Evolutionary conservation across 1,284 basidiomycete genomes (phyloP), one percentile per base, ranked within the genome.

Genomic region (Moesziomyces sp.): DNA sequence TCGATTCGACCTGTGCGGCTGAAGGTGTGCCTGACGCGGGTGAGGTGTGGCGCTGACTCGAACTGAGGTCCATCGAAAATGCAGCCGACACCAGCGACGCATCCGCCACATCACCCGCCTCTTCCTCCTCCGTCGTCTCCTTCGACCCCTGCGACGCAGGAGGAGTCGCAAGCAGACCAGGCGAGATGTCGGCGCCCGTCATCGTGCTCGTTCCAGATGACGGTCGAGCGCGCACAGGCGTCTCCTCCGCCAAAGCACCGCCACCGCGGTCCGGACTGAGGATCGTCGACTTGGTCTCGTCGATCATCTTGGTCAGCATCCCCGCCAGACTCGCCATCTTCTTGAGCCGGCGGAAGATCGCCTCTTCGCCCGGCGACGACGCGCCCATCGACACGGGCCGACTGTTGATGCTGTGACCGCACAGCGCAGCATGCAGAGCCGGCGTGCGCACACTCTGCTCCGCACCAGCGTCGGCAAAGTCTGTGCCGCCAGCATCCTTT

Each of bases 301-400:
- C 65, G 49, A 74, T 69, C 65, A 74, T 69, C 55, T 57, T 61
- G 14, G 58, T 65, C n/a, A 74, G 58, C 49, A 64, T 33, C 7
- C 58, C 58, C 5, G 65, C 71, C 10, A 74, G 55, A 21, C 50
- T 55, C 0, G 61, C 58, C 65, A 74, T 74, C 26, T 60, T 60
- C 45, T 69, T 57, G 42, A 74, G 65, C 44, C 54, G 60, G n/a
- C 43, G 55, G 26, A 60, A 51, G 44, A 64, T 54, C 16, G 53
- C 43, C 11, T 63, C 59, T 24, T 64, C 70, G 16, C 55, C 62
- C n/a, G 47, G 47, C 24, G 26, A 24, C 13, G n/a, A 26, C 7
- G 9, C 26, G 24, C 46, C 28, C 24, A 33, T 14, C 46, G 46
- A n/a, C 28, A 33, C 46, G 5, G 46, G 14, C 11, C 28, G 46